Base-by-base conservation (phyloP, 371 early-diverging fungal species). In the Lichtheimia corymbifera region DNA sequence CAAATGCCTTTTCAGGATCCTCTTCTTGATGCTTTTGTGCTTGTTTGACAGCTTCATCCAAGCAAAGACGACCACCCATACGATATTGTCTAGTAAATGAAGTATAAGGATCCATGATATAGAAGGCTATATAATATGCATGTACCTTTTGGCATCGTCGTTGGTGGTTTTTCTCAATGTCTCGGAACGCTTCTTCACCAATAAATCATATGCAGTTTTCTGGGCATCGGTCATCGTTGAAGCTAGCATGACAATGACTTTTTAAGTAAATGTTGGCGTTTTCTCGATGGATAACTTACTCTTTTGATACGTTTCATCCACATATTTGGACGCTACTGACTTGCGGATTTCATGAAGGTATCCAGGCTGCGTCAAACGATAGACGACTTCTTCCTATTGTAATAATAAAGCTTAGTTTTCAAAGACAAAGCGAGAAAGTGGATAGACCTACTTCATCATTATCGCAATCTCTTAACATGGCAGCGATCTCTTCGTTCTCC, bases 11-110 rank as follows among this genome's bases (percentile, higher is more conserved):
- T 67, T 82, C 80, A 50, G 91, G 86, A 66, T 93, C 87, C 4
- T 18, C 41, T 15, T 86, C 79, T 25, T 75, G 76, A 63, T 88
- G 84, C 55, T 86, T 86, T 73, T 93, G 87, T 42, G 93, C 77
- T 70, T 95, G 93, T 53, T 88, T 84, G 45, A 96, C 77, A 5
- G 96, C 96, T 59, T 94, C 93, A 71, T 95, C 96, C 63, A 95
- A 68, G 24, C 89, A 87, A 52, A 94, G 79, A 30, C 94, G 86
- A 5, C 90, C 90, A n/a, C 84, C 88, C 71, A 87, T 90, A 53
- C 89, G 90, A 53, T 89, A 88, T 74, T 89, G 80, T 63, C 77
- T 80, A 43, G 17, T 15, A 40, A 7, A 35, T 3, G n/a, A 27
- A 47, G 50, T 28, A 52, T 30, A 14, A 30, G 44, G 6, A 1